phyloP scores from a whole-genome alignment of 2,329 filamentous ascomycete species.

The Knoxdaviesia proteae region DNA sequence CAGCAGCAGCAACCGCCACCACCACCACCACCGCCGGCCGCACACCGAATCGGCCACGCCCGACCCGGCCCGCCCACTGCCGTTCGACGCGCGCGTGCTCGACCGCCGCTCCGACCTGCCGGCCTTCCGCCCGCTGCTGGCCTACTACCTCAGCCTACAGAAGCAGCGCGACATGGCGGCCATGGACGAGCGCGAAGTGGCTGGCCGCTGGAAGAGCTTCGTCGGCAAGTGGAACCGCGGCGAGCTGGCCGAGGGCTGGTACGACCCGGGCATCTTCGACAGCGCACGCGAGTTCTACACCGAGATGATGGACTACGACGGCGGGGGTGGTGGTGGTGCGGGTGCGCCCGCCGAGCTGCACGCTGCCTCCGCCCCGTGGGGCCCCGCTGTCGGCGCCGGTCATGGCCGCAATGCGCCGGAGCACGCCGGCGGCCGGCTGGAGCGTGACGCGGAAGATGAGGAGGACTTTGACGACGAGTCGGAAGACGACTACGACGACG shows the following conservation, averaged over 20 bases:
- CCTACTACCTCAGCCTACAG: constrained; percentile 71
- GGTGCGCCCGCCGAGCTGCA: too few species aligned
- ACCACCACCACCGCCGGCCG: constrained; percentile 4
- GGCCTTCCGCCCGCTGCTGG: constrained; percentile 51
- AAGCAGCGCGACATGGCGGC: constrained; percentile 51
- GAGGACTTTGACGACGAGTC: constrained; percentile 1
- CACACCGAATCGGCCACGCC: constrained; percentile 1
- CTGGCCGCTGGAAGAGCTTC: constrained; percentile 87
- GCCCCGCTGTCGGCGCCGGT: too few species aligned
- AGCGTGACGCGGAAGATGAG: constrained; percentile 6
- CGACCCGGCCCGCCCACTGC: constrained; percentile 20
- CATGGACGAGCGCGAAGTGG: constrained; percentile 54
- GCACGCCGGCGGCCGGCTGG: not conserved
- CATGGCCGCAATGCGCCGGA: too few species aligned
- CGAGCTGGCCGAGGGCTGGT: constrained; percentile 81
- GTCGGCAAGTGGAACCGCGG: constrained; percentile 77
- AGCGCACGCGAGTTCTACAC: constrained; percentile 3
- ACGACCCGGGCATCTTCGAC: constrained; percentile 53
- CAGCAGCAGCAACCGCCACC: not conserved
- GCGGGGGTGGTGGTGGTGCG: too few species aligned
- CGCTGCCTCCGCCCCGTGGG: too few species aligned
- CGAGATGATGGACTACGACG: not conserved
- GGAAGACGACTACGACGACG: constrained; percentile 4
- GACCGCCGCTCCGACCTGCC: constrained; percentile 43
- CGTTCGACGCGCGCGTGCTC: constrained; percentile 43